Evolutionary conservation across 2,329 filamentous ascomycete species (phyloP).

Genomic region (Escovopsis weberi): DNA sequence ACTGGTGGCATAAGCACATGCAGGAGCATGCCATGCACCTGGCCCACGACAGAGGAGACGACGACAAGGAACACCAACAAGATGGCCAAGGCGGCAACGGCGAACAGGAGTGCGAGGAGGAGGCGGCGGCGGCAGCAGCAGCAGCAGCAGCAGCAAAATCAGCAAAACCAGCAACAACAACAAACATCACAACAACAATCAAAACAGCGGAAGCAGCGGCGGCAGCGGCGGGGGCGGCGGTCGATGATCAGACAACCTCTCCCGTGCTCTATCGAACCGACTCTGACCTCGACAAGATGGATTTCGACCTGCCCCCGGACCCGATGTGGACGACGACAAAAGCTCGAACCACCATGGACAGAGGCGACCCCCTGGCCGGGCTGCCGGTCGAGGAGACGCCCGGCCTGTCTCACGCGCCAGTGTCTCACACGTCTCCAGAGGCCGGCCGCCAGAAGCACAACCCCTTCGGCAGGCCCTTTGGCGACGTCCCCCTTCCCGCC

Average conservation of each 20-base stretch:
- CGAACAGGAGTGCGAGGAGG: slow-evolving; percentile 11
- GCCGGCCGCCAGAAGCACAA: slow-evolving; percentile 21
- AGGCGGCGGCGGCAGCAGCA: not conserved
- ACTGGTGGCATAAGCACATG: slow-evolving; percentile 71
- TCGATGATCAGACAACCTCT: slow-evolving; percentile 7
- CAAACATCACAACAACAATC: too few species aligned
- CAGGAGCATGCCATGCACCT: slow-evolving; percentile 58
- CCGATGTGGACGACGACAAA: slow-evolving; percentile 27
- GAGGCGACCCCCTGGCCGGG: slow-evolving; percentile 15
- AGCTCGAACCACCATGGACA: slow-evolving; percentile 14
- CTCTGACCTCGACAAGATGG: slow-evolving; percentile 29
- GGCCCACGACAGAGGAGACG: slow-evolving; percentile 29
- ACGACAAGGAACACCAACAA: slow-evolving; percentile 14
- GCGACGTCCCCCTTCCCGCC: slow-evolving; percentile 21
- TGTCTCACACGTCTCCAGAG: slow-evolving; percentile 24
- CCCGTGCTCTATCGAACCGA: slow-evolving; percentile 20
- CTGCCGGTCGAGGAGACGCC: slow-evolving; percentile 3
- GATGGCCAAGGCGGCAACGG: slow-evolving; percentile 8
- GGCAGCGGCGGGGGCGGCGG: not conserved
- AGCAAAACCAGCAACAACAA: too few species aligned
- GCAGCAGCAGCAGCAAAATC: too few species aligned
- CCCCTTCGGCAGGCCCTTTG: slow-evolving; percentile 31
- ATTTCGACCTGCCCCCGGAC: slow-evolving; percentile 24
- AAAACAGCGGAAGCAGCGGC: too few species aligned
- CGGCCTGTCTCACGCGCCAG: slow-evolving; percentile 8